Conservation (phyloP, 352 stramenopile genomes). For the Plasmopara muralis region DNA sequence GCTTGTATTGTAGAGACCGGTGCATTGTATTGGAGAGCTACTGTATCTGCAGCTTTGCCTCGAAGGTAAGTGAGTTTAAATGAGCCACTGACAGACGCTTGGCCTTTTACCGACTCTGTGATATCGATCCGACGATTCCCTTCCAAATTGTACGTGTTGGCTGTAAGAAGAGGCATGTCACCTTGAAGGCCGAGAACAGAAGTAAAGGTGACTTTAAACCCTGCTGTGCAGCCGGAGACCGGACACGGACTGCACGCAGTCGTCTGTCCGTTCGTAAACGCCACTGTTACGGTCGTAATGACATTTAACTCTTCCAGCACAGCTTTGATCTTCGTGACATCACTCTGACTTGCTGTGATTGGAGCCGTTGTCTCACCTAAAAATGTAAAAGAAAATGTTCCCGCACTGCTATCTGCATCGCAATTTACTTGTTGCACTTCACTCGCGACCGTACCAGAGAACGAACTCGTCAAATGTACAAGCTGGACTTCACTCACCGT, state of each 20-base stretch:
- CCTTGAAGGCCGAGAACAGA: slow-evolving; percentile 70
- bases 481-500: slow-evolving; percentile 84
- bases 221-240: slow-evolving; percentile 42
- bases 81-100: slow-evolving; percentile 84
- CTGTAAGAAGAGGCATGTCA: slow-evolving; percentile 84
- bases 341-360: slow-evolving; percentile 79
- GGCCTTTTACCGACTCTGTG: slow-evolving; percentile 57
- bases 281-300: slow-evolving; percentile 83
- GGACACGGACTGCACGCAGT: slow-evolving; percentile 73
- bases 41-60: slow-evolving; percentile 71
- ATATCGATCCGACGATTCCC: slow-evolving; percentile 88
- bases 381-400: slow-evolving; percentile 84
- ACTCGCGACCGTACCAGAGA: slow-evolving; percentile 33
- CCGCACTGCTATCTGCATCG: slow-evolving; percentile 74
- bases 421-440: slow-evolving; percentile 91
- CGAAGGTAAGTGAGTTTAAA: slow-evolving; percentile 86
- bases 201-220: slow-evolving; percentile 88
- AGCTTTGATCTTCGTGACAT: slow-evolving; percentile 62
- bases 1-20: slow-evolving; percentile 44
- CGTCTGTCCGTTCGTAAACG: slow-evolving; percentile 43
- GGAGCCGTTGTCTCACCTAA: slow-evolving; percentile 82
- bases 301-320: slow-evolving; percentile 85
- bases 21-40: slow-evolving; percentile 51
- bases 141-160: slow-evolving; percentile 82
- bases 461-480: slow-evolving; percentile 79